Evolutionary conservation across 108 stramenopile species (phyloP), one percentile per base, ranked within the genome.

Genomic region (Cylindrotheca closterium): DNA sequence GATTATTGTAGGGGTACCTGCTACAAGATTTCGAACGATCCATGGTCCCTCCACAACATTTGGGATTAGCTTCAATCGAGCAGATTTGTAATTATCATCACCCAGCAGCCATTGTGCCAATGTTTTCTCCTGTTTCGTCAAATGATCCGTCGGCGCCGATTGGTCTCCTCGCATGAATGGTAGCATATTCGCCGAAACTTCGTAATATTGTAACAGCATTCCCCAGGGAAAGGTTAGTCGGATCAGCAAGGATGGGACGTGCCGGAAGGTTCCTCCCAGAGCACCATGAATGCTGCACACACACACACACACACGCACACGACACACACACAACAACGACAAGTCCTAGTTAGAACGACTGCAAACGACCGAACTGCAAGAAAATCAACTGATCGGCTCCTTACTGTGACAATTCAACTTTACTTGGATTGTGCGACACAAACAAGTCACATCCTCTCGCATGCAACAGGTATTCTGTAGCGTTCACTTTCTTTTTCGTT

Each of bases 161-260:
- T 68, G 47, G 1, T 66, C 77, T 53, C 70, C 42, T 19, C 68
- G 58, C 60, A 88, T 70, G 63, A 81, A 92, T 5, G 81, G 80
- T 1, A 78, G 49, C 24, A 88, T 69, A 24, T 77, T 77, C 23
- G 63, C 48, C 2, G 89, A 87, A 45, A 94, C 81, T 60, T 94
- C 87, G 57, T 75, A 91, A 56, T 91, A 91, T 8, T 80, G 75
- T 31, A 87, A 61, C 66, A 88, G 75, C 32, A 81, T 60, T 0
- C 93, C 93, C 93, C 93, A 94, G 1, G 93, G 93, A 58, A 94
- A 78, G 3, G 80, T 60, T 51, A 90, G 88, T 32, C 90, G 87
- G 55, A 94, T 80, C 3, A 87, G 58, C 55, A 89, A 84, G n/a
- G 92, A 86, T 4, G 88, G 81, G 15, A 63, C 49, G 28, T 87